phyloP scores from a whole-genome alignment of 306 rosid species.

The apple (Malus domestica) region ASM211411v1 NC_041792.1:29363407-29363906 shows the following conservation, averaged over 20 bases:
- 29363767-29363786: constrained; percentile 37
- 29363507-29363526: constrained; percentile 40
- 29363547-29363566: constrained; percentile 29
- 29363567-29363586: constrained; percentile 27
- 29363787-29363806: constrained; percentile 2
- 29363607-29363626: constrained; percentile 18
- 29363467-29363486: constrained; percentile 30
- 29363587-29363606: constrained; percentile 31
- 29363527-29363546: constrained; percentile 25
- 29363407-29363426: constrained; percentile 39
- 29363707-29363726: constrained; percentile 2
- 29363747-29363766: constrained; percentile 35
- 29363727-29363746: constrained; percentile 26
- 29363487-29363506: constrained; percentile 34
- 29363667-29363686: constrained; percentile 41
- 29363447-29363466: constrained; percentile 37
- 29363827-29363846: constrained; percentile 8
- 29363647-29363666: constrained; percentile 34
- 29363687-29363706: constrained; percentile 8
- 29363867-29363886: constrained; percentile 35
- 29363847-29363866: constrained; percentile 31
- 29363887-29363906: constrained; percentile 20
- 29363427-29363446: constrained; percentile 35
- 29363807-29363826: background rate
- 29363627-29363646: background rate